Percentiles rank a stretch among this genome's conserved stretches.
Evolutionary conservation across 208 protist genomes (phyloP).

Genomic region (Trypanosoma conorhini): DNA sequence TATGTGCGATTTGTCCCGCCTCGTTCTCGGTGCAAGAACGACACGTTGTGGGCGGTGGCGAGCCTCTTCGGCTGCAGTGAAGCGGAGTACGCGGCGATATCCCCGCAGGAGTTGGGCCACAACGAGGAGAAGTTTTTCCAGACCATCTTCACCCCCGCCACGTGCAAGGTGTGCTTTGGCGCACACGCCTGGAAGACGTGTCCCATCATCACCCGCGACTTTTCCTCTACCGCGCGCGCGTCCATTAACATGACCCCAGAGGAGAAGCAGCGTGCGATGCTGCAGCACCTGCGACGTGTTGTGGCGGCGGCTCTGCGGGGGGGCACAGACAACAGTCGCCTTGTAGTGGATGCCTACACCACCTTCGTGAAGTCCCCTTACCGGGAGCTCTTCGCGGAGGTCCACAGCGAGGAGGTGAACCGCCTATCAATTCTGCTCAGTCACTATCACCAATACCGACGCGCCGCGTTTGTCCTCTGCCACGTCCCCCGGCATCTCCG

Average conservation of each 20-base stretch:
- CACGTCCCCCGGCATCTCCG: slow-evolving; percentile 70
- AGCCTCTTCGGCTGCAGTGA: slow-evolving; percentile 33
- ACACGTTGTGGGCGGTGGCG: slow-evolving; percentile 31
- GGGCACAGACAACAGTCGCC: slow-evolving; percentile 31
- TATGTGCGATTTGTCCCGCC: slow-evolving; percentile 73
- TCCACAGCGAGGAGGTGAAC: slow-evolving; percentile 55
- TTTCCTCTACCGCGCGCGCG: slow-evolving; percentile 31
- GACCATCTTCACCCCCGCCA: slow-evolving; percentile 59
- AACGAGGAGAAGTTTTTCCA: slow-evolving; percentile 57
- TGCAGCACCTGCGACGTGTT: slow-evolving; percentile 48
- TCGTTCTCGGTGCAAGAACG: slow-evolving; percentile 34
- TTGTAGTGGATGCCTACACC: slow-evolving; percentile 76
- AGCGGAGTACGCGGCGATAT: slow-evolving; percentile 25
- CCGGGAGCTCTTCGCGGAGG: slow-evolving; percentile 68
- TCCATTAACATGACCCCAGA: slow-evolving; percentile 67
- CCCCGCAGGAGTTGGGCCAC: slow-evolving; percentile 28
- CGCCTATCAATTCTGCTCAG: slow-evolving; percentile 66
- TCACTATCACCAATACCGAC: slow-evolving; percentile 62
- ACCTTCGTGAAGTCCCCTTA: slow-evolving; percentile 78
- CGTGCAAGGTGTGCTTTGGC: slow-evolving; percentile 84
- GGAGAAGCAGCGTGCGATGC: slow-evolving; percentile 70
- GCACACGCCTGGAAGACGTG: slow-evolving; percentile 65
- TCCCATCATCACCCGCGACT: slow-evolving; percentile 86
- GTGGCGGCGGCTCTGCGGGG: slow-evolving; percentile 39
- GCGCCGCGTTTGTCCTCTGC: slow-evolving; percentile 84